Evolutionary conservation across 75 land plant species (phyloP), one percentile per base, ranked within the genome.

Genomic region (Picea glauca): DNA sequence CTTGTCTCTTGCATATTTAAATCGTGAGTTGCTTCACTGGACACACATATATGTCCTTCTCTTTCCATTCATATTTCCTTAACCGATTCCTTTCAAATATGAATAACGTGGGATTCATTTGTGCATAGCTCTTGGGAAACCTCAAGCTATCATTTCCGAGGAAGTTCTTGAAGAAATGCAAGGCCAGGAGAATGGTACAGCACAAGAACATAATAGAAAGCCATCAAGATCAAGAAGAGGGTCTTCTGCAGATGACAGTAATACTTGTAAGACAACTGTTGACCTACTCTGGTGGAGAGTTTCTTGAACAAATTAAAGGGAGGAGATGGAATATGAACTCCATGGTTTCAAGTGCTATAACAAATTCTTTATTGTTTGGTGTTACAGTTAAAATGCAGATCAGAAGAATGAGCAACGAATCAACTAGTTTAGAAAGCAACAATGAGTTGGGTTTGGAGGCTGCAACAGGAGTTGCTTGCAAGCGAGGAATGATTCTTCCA

Each of bases 401-500:
- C 50, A 50, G 12, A 50, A 9, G 56, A 50, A 50, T 50, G 56
- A 50, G 56, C 56, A 50, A 8, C 56, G 12, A 50, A 9, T 50
- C 56, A 50, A 50, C 56, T 50, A 9, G 11, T 50, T 12, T 50
- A 50, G 56, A 50, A 50, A 12, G 56, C 56, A 50, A 50, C 9
- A 9, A 1, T 50, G 12, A 50, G 56, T 50, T 50, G 56, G 30
- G 65, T 17, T 81, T 81, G 50, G 86, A 84, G 54, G 77, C 77
- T 13, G 83, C 77, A 60, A 77, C 61, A 21, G 87, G 72, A 5
- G 87, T 80, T 76, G 83, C 86, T 84, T 84, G 84, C 0, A 88
- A 87, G 77, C 87, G 89, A 83, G 98, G 98, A 84, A 93, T 94
- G 97, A 84, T 87, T 54, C 87, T 94, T 72, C 97, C 97, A 11